These are phyloP conservation scores for Biscogniauxia mediterranea DNA, from an alignment of 2,329 filamentous ascomycete species.

Conservation along the genomic window DNA sequence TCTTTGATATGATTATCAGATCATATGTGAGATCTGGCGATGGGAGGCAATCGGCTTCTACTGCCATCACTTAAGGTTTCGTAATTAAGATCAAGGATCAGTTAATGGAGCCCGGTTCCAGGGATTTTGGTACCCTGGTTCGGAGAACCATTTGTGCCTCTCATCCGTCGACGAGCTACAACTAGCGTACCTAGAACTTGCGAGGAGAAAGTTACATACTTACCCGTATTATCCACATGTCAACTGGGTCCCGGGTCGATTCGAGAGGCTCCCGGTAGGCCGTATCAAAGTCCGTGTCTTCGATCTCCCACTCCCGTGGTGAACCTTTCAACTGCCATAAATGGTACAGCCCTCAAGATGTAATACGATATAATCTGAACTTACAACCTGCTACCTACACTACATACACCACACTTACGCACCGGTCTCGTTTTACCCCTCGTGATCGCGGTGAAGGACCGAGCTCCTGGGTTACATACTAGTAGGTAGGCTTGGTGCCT, in stretches of 20 bases:
- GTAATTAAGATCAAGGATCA: constrained; percentile 1
- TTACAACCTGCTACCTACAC: not conserved
- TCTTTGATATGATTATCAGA: constrained; percentile 1
- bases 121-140: not conserved
- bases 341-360: not conserved
- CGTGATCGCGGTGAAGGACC: too few relatives aligned
- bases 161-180: not conserved
- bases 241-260: not conserved
- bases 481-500: not conserved
- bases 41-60: not conserved
- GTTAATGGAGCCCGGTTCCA: not conserved
- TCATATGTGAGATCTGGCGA: not conserved
- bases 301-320: not conserved
- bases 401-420: too few relatives aligned
- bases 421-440: too few relatives aligned
- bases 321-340: not conserved
- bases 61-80: not conserved
- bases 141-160: not conserved
- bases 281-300: not conserved
- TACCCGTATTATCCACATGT: not conserved
- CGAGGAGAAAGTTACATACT: not conserved
- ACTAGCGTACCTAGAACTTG: not conserved
- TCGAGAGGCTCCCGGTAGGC: not conserved
- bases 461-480: not conserved
- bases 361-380: not conserved